Evolutionary conservation across 371 early-diverging fungal species (phyloP).

Genomic region (Cokeromyces recurvatus): DNA sequence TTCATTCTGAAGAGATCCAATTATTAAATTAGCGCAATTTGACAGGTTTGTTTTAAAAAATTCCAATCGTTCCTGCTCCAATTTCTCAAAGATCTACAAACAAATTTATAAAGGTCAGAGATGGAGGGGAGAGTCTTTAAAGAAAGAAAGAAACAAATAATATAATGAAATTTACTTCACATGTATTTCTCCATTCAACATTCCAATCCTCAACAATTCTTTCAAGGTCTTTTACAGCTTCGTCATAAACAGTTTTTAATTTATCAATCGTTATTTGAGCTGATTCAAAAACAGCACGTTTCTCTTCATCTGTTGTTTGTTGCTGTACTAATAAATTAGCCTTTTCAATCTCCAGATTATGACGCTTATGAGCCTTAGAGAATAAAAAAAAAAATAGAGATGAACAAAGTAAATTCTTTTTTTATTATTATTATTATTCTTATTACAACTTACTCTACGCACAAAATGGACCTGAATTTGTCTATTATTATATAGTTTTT

Average conservation of each 20-base stretch:
- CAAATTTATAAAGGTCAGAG: neutral
- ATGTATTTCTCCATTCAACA: conserved; percentile 15
- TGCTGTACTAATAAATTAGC: conserved; percentile 18
- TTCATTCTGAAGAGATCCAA: conserved; percentile 15
- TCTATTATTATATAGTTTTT: conserved; percentile 15
- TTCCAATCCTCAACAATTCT: conserved; percentile 18
- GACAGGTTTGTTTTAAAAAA: conserved; percentile 19
- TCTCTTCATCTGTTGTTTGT: conserved; percentile 18
- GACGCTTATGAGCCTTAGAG: conserved; percentile 17
- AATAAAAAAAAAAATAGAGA: neutral
- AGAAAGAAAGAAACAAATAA: neutral
- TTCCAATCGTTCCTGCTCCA: conserved; percentile 16
- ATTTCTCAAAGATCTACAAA: conserved; percentile 17
- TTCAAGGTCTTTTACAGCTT: conserved; percentile 11
- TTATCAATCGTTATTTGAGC: conserved; percentile 17
- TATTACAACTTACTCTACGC: conserved; percentile 5
- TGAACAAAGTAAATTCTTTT: neutral
- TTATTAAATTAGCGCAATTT: conserved; percentile 13
- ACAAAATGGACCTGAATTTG: conserved; percentile 18
- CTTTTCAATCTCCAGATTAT: conserved; percentile 22
- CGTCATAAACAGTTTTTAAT: conserved; percentile 20
- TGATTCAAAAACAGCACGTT: conserved; percentile 9
- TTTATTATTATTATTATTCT: neutral
- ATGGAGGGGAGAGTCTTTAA: neutral
- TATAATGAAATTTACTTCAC: conserved; percentile 4